Evolutionary conservation across 2,329 filamentous ascomycete species (phyloP), one percentile per base, ranked within the genome.

Genomic region (Fusarium mexicanum): DNA sequence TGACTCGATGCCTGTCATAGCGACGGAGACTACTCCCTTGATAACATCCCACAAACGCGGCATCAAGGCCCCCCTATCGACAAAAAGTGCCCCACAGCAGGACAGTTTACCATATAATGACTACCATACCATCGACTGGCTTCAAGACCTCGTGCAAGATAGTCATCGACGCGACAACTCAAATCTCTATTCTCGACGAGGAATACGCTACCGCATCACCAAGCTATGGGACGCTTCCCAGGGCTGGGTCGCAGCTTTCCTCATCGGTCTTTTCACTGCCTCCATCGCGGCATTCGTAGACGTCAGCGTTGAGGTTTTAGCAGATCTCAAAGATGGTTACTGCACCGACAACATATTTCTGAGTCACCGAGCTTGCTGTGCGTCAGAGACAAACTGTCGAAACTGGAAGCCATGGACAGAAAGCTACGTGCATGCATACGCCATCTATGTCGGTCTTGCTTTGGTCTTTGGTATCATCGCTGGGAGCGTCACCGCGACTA

Each of bases 111-210:
- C 59, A 1, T 91, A 91, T 76, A 90, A 89, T 75, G 87, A 90
- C 71, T 91, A 91, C 73, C 88, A 86, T 13, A 90, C 88, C 3
- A 90, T 91, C 65, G 89, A 91, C 79, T 91, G 88, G 88, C 82
- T 91, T 16, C 89, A 90, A 78, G 88, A 90, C 74, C 79, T 91
- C 64, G 87, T 89, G 4, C 58, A 68, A 14, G 57, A 69, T 22
- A 44, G 43, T 18, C 37, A 47, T 12, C 44, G 22, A 4, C 24
- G n/a, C 8, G 31, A 55, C 1, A 29, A 9, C 12, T 44, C 31
- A 6, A 22, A 1, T 20, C 12, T 43, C 4, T 5, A 33, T 10
- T 16, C 38, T 0, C 70, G 53, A 8, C 54, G 31, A 4, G 37
- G 67, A 1, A 64, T 71, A 18, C 67, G 67, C 6, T 55, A 31